These are phyloP conservation scores for Penicillium antarcticum DNA, from an alignment of 495 filamentous ascomycete genomes.

Conservation along the genomic window DNA sequence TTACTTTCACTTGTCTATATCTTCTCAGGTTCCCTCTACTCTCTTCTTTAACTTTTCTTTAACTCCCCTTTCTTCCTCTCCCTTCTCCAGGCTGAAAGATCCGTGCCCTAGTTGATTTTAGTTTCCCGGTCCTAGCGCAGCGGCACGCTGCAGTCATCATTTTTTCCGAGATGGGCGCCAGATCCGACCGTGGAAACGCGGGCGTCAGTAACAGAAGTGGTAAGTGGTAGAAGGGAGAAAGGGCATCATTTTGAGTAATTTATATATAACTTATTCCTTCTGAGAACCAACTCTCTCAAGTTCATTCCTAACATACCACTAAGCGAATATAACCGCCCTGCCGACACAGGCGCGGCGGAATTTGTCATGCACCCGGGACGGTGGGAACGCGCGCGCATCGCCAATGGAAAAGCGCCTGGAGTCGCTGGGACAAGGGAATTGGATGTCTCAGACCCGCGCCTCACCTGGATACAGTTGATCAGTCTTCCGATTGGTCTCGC, in stretches of 20 bases:
- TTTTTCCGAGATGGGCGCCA: slow-evolving; percentile 17
- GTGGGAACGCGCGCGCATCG: slow-evolving; percentile 27
- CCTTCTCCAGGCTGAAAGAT: not conserved
- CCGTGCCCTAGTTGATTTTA: slow-evolving; percentile 6
- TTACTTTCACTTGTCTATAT: no score
- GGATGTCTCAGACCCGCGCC: slow-evolving; percentile 28
- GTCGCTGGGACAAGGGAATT: not conserved
- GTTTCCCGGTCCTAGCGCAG: slow-evolving; percentile 8
- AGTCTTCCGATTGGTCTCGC: slow-evolving; percentile 27
- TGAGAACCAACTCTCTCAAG: no score
- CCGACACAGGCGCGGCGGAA: slow-evolving; percentile 22
- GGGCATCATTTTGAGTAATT: no score
- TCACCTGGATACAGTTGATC: slow-evolving; percentile 17
- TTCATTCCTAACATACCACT: not conserved
- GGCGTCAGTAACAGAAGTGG: not conserved
- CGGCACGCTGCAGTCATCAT: slow-evolving; percentile 16
- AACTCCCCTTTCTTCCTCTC: no score
- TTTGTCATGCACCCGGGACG: not conserved
- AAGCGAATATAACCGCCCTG: slow-evolving; percentile 34
- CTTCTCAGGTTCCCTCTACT: no score
- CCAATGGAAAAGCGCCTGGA: slow-evolving; percentile 1
- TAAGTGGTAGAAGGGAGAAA: not conserved
- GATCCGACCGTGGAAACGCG: not conserved
- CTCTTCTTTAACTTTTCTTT: no score
- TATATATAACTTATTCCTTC: no score